Evolutionary conservation across 345 rosid genomes (phyloP), one percentile per base, ranked within the genome.

Genomic region (Gossypium bickii): DNA sequence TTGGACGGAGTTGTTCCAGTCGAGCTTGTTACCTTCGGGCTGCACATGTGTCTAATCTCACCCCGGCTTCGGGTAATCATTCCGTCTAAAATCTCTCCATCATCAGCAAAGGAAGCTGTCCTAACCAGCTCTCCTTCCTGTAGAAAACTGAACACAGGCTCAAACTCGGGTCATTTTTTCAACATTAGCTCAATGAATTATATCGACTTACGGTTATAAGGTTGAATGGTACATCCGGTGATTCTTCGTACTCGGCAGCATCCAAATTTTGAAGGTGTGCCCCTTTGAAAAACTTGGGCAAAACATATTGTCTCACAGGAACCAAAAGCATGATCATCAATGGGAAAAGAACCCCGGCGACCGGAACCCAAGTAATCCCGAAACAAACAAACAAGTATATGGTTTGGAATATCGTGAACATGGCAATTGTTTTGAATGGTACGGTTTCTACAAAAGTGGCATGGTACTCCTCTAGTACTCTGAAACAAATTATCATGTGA

Each of bases 331-430:
- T 91, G 83, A 94, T 92, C 89, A 92, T 79, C 76, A 94, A 77
- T 47, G 98, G 98, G 82, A 94, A 94, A 74, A 94, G 90, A 62
- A 89, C 93, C 61, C 97, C 98, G 45, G 97, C 97, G 59, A 92
- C 68, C 2, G 98, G 98, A 76, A 94, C 80, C 98, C 98, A 91
- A n/a, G 98, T 94, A n/a, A 94, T 84, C 73, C 98, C 98, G 22
- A 94, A 94, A 81, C 97, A 92, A 6, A 85, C 47, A 2, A 92
- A 85, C 87, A 94, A 83, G 84, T 94, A 94, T 27, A 49, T 79
- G 16, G 89, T 77, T 87, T 92, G 98, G 83, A 94, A 94, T 53
- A 92, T 49, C 7, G 97, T 94, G 70, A 92, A 92, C 52, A 81
- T 55, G 29, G 89, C 90, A 52, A 87, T 91, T 53, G 90, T 82